Conservation (phyloP, 768 basidiomycete genomes). For the Ramaria rubella region DNA sequence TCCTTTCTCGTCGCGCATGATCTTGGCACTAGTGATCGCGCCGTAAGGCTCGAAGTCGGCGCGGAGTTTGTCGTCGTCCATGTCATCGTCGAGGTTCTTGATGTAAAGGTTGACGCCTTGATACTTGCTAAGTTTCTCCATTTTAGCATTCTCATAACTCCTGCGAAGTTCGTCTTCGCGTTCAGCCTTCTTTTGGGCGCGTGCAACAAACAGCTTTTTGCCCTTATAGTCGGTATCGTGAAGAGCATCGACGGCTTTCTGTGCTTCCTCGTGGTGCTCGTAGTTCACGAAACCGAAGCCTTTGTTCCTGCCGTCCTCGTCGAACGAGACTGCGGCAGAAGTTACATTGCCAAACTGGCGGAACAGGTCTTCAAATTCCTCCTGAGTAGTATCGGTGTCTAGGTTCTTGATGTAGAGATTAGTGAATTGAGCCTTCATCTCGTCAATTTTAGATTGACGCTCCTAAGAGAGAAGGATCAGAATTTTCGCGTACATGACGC, state of each 20-base stretch:
- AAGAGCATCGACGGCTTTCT: conserved; percentile 80
- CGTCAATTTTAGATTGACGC: conserved; percentile 96
- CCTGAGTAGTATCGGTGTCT: conserved; percentile 73
- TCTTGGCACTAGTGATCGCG: conserved; percentile 96
- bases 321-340: conserved; percentile 76
- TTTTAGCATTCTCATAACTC: conserved; percentile 90
- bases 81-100: conserved; percentile 98
- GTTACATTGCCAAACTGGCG: conserved; percentile 72
- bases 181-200: conserved; percentile 98
- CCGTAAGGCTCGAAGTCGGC: conserved; percentile 96
- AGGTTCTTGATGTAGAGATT: conserved; percentile 99
- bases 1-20: conserved; percentile 96
- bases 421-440: conserved; percentile 95
- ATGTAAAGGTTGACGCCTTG: conserved; percentile 99
- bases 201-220: conserved; percentile 88
- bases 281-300: conserved; percentile 99
- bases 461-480: conserved; percentile 45
- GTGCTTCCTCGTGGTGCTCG: conserved; percentile 87
- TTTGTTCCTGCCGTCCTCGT: conserved; percentile 88
- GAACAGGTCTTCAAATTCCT: conserved; percentile 84
- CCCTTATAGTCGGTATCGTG: conserved; percentile 81
- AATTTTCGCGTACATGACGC: not conserved
- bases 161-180: conserved; percentile 94
- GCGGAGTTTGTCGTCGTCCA: conserved; percentile 96
- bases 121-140: conserved; percentile 97